These are phyloP conservation scores for Pseudocercospora musae DNA, from an alignment of 2,329 filamentous ascomycete genomes.

Conservation along the genomic window DNA sequence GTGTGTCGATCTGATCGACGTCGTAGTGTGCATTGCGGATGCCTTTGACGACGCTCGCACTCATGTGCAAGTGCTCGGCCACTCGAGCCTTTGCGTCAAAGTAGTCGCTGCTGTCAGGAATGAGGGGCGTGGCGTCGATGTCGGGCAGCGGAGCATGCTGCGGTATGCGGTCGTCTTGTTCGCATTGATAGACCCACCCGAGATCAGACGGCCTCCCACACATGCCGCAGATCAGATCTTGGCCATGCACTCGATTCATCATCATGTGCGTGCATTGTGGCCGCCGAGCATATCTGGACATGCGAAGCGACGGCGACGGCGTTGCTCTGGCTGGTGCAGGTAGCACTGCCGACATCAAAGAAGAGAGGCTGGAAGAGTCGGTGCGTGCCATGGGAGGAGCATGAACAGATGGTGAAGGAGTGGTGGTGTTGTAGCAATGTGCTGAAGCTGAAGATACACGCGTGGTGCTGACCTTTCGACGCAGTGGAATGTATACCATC, in stretches of 20 bases:
- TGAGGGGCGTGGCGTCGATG: conserved; percentile 9
- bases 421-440: conserved; percentile 1
- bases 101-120: conserved; percentile 18
- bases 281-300: conserved; percentile 13
- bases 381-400: conserved; percentile 7
- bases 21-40: conserved; percentile 44
- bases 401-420: neutral
- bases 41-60: conserved; percentile 40
- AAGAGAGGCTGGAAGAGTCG: conserved; percentile 8
- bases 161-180: conserved; percentile 52
- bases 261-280: conserved; percentile 63
- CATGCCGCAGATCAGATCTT: conserved; percentile 50
- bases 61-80: conserved; percentile 36
- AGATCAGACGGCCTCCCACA: conserved; percentile 57
- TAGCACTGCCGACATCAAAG: conserved; percentile 22
- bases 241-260: conserved; percentile 63
- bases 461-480: too few relatives aligned
- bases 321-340: conserved; percentile 8
- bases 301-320: conserved; percentile 1
- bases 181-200: conserved; percentile 73
- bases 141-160: conserved; percentile 13
- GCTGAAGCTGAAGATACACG: conserved; percentile 2
- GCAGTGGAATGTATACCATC: too few relatives aligned
- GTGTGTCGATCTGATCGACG: conserved; percentile 39
- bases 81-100: conserved; percentile 25